These are phyloP conservation scores for Solanum hybrid DNA, from an alignment of 305 asterid genomes.

Conservation along the genomic window DNA sequence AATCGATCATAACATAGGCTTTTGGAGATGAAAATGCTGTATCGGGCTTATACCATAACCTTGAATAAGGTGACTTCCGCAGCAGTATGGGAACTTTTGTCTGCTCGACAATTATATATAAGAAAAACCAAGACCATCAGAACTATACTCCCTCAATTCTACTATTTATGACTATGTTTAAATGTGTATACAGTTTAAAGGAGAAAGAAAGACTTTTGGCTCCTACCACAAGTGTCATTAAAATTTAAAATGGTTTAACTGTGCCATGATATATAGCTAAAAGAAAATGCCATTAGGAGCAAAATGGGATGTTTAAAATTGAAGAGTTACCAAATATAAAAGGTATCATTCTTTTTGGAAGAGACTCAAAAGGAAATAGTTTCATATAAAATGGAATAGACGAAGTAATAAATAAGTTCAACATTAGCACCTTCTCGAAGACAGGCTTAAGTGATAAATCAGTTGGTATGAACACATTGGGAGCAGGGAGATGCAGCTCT, in stretches of 20 bases:
- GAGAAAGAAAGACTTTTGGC: not conserved
- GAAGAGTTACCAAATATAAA: not conserved
- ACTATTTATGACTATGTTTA: not conserved
- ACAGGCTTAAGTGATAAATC: constrained; percentile 70
- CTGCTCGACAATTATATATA: constrained; percentile 32
- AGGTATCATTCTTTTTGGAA: not conserved
- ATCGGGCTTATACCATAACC: constrained; percentile 96
- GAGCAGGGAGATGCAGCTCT: constrained; percentile 62
- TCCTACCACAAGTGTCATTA: not conserved
- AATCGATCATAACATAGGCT: constrained; percentile 75
- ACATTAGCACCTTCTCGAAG: constrained; percentile 40
- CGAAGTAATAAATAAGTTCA: not conserved
- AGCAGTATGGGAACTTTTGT: constrained; percentile 50
- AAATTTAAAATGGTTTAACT: not conserved
- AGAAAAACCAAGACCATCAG: not conserved
- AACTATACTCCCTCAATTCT: not conserved
- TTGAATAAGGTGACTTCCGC: constrained; percentile 72
- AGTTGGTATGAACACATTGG: constrained; percentile 79
- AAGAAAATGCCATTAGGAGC: not conserved
- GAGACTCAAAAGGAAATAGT: not conserved
- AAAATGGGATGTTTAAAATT: not conserved
- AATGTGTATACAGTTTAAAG: not conserved
- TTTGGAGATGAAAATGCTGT: constrained; percentile 77
- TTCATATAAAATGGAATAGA: not conserved
- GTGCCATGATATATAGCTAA: not conserved